These are phyloP conservation scores for Saturnispora gosingensis DNA, from an alignment of 805 yeast genomes.

Conservation along the genomic window DNA sequence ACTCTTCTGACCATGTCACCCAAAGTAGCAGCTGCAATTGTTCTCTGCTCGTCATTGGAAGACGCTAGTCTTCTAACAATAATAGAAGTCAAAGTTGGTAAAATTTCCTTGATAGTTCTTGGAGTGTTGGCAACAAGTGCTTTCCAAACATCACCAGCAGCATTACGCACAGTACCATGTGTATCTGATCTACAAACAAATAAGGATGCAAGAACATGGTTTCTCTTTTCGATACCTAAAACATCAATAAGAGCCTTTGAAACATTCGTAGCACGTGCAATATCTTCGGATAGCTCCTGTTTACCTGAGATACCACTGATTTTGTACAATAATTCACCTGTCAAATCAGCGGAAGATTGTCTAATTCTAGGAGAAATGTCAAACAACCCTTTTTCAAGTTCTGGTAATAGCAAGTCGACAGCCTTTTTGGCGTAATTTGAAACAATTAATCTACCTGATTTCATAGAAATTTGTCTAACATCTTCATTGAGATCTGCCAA, in stretches of 20 bases:
- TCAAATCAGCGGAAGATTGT: conserved; percentile 85
- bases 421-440: conserved; percentile 88
- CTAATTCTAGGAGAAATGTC: conserved; percentile 81
- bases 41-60: conserved; percentile 67
- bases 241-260: conserved; percentile 60
- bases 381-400: conserved; percentile 80
- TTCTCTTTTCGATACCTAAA: conserved; percentile 83
- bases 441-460: conserved; percentile 88
- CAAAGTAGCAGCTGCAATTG: conserved; percentile 84
- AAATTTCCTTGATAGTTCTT: conserved; percentile 81
- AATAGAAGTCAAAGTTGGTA: conserved; percentile 72
- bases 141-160: conserved; percentile 94
- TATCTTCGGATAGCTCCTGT: conserved; percentile 54
- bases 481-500: conserved; percentile 84
- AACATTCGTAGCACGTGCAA: conserved; percentile 40
- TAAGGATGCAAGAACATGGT: conserved; percentile 72
- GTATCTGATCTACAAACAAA: conserved; percentile 92
- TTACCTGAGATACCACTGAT: conserved; percentile 83
- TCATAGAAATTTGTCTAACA: conserved; percentile 79
- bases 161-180: conserved; percentile 76
- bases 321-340: conserved; percentile 91
- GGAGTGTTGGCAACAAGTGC: conserved; percentile 95
- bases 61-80: conserved; percentile 79
- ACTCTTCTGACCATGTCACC: conserved; percentile 94
- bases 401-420: conserved; percentile 87